phyloP scores from a whole-genome alignment of 768 basidiomycete species.

The Russula sp. region DNA sequence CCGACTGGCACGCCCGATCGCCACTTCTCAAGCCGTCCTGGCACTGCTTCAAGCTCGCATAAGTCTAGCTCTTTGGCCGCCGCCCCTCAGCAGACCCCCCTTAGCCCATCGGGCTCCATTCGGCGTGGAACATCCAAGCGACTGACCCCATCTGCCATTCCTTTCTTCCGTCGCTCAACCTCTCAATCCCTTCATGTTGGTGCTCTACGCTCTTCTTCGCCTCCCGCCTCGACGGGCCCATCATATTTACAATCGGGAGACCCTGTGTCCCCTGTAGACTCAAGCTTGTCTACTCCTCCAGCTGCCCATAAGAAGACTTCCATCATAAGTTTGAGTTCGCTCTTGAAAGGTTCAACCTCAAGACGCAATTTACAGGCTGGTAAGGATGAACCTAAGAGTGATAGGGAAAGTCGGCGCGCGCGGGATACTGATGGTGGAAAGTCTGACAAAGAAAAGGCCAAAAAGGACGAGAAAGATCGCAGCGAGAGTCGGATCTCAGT shows the following conservation, averaged over 20 bases:
- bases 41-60: slow-evolving; percentile 76
- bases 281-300: slow-evolving; percentile 50
- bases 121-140: slow-evolving; percentile 72
- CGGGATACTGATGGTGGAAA: slow-evolving; percentile 53
- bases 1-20: slow-evolving; percentile 66
- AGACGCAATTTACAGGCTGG: slow-evolving; percentile 72
- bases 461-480: slow-evolving; percentile 77
- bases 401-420: slow-evolving; percentile 52
- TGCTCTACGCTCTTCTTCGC: slow-evolving; percentile 44
- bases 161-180: slow-evolving; percentile 89
- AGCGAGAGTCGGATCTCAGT: slow-evolving; percentile 89
- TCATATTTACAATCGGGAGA: slow-evolving; percentile 45
- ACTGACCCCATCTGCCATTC: slow-evolving; percentile 88
- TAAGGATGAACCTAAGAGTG: slow-evolving; percentile 44
- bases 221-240: slow-evolving; percentile 44
- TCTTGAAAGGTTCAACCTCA: slow-evolving; percentile 81
- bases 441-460: slow-evolving; percentile 52
- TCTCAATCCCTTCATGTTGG: slow-evolving; percentile 75
- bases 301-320: slow-evolving; percentile 75
- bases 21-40: slow-evolving; percentile 58
- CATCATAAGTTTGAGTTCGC: slow-evolving; percentile 75
- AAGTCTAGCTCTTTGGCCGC: slow-evolving; percentile 52
- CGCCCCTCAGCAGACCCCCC: slow-evolving; percentile 55
- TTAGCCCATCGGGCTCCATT: slow-evolving; percentile 70
- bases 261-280: slow-evolving; percentile 53